Percentiles rank a stretch among this genome's conserved stretches.
These are phyloP conservation scores for Gossypium australe DNA, from an alignment of 345 rosid genomes.

Conservation along the genomic window DNA sequence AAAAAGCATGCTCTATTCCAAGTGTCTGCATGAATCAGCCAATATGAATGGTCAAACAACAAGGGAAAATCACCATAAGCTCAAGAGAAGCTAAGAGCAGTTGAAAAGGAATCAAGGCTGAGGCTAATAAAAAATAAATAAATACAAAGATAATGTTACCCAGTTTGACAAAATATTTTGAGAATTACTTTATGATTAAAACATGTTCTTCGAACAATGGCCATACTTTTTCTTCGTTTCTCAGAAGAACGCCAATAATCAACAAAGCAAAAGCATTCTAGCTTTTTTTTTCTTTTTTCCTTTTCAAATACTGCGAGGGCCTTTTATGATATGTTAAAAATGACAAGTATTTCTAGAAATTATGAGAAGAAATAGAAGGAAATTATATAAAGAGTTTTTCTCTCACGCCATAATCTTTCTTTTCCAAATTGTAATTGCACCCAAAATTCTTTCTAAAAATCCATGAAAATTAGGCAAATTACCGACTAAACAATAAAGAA, in stretches of 20 bases:
- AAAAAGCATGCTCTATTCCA: slow-evolving; percentile 85
- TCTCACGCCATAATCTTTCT: background rate
- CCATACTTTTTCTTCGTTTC: background rate
- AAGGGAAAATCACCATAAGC: background rate
- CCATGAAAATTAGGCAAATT: background rate
- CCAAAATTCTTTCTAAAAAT: background rate
- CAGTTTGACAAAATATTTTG: background rate
- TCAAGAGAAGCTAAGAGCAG: slow-evolving; percentile 5
- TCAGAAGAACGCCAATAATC: background rate
- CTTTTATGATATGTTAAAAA: background rate
- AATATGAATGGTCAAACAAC: slow-evolving; percentile 22
- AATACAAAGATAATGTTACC: background rate
- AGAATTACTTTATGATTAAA: background rate
- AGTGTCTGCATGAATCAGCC: slow-evolving; percentile 69
- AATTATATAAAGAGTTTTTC: background rate
- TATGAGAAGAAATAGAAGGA: background rate
- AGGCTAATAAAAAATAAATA: background rate
- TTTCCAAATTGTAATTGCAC: background rate
- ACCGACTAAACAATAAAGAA: background rate
- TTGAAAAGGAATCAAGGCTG: background rate
- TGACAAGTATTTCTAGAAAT: background rate
- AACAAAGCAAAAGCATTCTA: background rate
- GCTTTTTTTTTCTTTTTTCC: too few relatives aligned
- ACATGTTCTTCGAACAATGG: background rate
- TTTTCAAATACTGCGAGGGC: background rate